These are phyloP conservation scores for Neurospora hispaniola DNA, from an alignment of 495 filamentous ascomycete species.

Conservation along the genomic window DNA sequence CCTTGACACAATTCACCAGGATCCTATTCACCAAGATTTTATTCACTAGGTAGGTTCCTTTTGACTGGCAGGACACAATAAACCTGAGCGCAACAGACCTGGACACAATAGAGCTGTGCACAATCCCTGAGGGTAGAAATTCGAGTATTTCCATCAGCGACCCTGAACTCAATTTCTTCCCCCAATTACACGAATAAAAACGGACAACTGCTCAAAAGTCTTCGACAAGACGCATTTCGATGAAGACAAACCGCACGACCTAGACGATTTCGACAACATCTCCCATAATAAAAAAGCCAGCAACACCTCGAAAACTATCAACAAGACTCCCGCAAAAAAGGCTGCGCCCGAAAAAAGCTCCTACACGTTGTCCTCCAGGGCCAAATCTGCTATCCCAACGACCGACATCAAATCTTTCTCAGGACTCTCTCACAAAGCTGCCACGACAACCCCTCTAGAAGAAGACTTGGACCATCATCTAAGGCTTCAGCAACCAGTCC, in stretches of 20 bases:
- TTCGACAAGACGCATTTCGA: neutral
- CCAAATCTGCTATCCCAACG: neutral
- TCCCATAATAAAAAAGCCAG: neutral
- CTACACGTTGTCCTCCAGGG: neutral
- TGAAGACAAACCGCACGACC: neutral
- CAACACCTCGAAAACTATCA: neutral
- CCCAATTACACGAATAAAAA: neutral
- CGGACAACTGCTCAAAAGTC: neutral
- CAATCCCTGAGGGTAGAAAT: neutral
- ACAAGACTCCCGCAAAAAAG: neutral
- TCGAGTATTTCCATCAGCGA: neutral
- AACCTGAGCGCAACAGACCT: neutral
- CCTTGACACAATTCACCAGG: neutral
- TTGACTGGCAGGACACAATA: neutral
- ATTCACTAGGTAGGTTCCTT: no score
- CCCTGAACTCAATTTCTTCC: neutral
- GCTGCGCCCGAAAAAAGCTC: neutral
- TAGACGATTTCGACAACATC: neutral
- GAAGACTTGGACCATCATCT: neutral
- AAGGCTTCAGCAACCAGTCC: fast-evolving
- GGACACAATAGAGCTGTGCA: no score
- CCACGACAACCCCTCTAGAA: neutral
- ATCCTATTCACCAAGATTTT: neutral
- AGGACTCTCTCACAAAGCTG: neutral
- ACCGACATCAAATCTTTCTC: neutral